Conservation (phyloP, 1,284 basidiomycete genomes). For the Cystobasidium sp. region DNA sequence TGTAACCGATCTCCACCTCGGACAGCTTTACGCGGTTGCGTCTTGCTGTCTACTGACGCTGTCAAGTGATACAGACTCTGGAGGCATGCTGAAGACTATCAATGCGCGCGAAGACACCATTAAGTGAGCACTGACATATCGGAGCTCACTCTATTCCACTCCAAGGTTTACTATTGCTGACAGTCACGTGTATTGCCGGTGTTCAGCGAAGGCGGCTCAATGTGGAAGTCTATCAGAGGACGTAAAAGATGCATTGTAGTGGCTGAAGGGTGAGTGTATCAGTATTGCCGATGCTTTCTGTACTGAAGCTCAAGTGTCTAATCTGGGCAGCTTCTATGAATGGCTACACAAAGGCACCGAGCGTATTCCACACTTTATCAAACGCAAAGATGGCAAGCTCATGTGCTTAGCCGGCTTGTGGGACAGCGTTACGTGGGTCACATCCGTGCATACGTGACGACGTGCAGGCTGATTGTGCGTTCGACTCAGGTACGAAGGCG, state of each 20-base stretch:
- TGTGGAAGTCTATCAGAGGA: slow-evolving; percentile 75
- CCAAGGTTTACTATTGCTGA: not conserved
- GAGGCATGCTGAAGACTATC: slow-evolving; percentile 72
- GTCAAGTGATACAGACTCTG: slow-evolving; percentile 54
- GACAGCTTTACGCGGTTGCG: not conserved
- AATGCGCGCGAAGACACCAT: slow-evolving; percentile 87
- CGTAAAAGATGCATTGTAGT: slow-evolving; percentile 77
- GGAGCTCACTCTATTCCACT: not conserved
- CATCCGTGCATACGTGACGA: not conserved
- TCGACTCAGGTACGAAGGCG: slow-evolving; percentile 59
- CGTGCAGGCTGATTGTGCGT: not conserved
- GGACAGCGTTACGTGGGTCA: slow-evolving; percentile 65
- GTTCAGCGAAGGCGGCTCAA: slow-evolving; percentile 61
- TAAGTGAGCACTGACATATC: slow-evolving; percentile 60
- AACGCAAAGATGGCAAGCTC: slow-evolving; percentile 66
- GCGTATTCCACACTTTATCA: slow-evolving; percentile 78
- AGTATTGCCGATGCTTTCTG: not conserved
- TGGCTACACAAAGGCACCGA: slow-evolving; percentile 78
- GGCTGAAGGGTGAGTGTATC: slow-evolving; percentile 28
- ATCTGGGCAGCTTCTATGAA: no score
- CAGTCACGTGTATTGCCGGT: not conserved
- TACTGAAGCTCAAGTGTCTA: no score
- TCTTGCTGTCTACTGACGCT: not conserved
- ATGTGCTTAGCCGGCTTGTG: slow-evolving; percentile 89
- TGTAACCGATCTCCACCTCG: not conserved